Conservation (phyloP, 2,329 filamentous ascomycete species). For the Aureobasidium sp. region DNA sequence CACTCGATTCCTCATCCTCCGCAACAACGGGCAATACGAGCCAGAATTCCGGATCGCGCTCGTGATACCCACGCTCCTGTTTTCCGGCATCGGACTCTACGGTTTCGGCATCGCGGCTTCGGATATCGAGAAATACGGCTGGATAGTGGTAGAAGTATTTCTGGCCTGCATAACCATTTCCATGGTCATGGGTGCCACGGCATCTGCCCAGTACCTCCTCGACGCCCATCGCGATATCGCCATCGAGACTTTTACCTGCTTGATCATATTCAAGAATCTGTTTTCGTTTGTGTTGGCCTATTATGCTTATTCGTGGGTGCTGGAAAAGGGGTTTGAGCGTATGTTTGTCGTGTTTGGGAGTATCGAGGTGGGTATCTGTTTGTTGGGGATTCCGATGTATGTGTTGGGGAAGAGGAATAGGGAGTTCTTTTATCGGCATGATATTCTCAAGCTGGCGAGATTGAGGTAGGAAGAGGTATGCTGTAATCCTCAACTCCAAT, state of each 20-base stretch:
- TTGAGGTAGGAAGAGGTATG: background rate
- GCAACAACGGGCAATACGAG: conserved; percentile 78
- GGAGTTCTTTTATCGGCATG: conserved; percentile 9
- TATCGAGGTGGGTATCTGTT: conserved; percentile 5
- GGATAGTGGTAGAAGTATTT: conserved; percentile 68
- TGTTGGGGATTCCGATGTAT: conserved; percentile 7
- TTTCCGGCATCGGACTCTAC: conserved; percentile 72
- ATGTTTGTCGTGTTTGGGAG: conserved; percentile 11
- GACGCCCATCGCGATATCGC: conserved; percentile 84
- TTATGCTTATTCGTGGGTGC: conserved; percentile 9
- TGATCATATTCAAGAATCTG: conserved; percentile 90
- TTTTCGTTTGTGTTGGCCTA: conserved; percentile 76
- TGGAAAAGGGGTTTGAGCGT: background rate
- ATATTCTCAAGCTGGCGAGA: background rate
- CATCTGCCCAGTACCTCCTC: conserved; percentile 78
- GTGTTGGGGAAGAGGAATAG: conserved; percentile 12
- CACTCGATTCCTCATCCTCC: conserved; percentile 61
- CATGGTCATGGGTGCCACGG: conserved; percentile 87
- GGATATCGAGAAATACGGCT: conserved; percentile 57
- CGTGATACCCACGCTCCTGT: conserved; percentile 72
- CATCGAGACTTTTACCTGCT: conserved; percentile 81
- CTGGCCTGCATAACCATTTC: conserved; percentile 78
- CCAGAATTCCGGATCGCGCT: conserved; percentile 84
- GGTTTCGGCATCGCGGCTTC: conserved; percentile 72
- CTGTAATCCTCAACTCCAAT: too few species aligned